phyloP scores from a whole-genome alignment of 2,329 filamentous ascomycete genomes.

The Ophiostoma sp. region DNA sequence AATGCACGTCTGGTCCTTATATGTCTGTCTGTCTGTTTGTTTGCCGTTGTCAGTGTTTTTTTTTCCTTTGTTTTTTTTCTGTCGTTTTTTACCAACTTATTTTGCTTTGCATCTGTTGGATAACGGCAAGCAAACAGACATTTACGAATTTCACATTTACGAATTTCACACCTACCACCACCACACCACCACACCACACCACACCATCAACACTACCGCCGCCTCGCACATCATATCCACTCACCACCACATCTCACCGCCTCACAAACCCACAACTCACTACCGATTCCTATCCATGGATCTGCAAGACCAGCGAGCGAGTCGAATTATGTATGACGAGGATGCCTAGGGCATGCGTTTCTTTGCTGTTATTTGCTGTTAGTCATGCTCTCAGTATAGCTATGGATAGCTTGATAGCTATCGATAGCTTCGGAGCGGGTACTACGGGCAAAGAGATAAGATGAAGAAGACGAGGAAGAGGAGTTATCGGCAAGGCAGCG shows the following conservation, averaged over 20 bases:
- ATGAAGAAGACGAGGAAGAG: background rate
- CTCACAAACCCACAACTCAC: background rate
- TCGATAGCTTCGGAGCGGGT: no score
- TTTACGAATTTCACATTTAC: background rate
- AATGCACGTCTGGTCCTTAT: background rate
- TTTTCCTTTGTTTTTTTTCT: no score
- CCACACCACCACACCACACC: background rate
- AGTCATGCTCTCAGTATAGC: no score
- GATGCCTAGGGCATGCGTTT: background rate
- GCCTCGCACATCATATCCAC: background rate
- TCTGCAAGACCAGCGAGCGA: background rate
- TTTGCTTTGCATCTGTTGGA: no score
- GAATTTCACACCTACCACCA: background rate
- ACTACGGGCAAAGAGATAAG: background rate
- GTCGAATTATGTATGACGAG: constrained; percentile 3
- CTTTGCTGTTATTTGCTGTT: no score
- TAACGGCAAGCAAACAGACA: background rate
- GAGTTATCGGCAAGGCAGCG: background rate
- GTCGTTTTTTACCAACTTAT: no score
- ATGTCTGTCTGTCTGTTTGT: background rate
- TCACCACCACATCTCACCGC: background rate
- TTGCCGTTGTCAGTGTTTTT: no score
- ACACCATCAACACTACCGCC: background rate
- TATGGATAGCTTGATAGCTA: no score
- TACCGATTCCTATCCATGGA: background rate